These are phyloP conservation scores for Ascochyta pisi DNA, from an alignment of 2,329 filamentous ascomycete genomes.

Conservation along the genomic window DNA sequence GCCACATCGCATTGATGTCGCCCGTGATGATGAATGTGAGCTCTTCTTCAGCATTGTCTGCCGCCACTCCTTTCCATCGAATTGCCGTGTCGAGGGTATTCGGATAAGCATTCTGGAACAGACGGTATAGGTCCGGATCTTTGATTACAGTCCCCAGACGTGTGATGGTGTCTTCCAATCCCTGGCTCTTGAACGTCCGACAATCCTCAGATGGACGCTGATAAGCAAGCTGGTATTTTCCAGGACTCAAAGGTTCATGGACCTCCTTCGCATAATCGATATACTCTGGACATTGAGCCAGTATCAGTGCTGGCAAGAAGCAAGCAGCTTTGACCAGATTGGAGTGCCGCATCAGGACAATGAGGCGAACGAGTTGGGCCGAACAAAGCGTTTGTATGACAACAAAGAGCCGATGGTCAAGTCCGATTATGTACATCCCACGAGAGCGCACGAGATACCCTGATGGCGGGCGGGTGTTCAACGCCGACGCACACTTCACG, in stretches of 20 bases:
- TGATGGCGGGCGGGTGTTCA: conserved; percentile 5
- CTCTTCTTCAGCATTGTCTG: conserved; percentile 67
- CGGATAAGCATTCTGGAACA: conserved; percentile 76
- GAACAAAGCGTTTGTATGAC: not conserved
- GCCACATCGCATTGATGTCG: conserved; percentile 65
- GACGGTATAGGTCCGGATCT: conserved; percentile 68
- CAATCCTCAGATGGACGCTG: conserved; percentile 54
- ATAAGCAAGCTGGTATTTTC: conserved; percentile 55
- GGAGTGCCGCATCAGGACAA: conserved; percentile 31
- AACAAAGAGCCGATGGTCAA: not conserved
- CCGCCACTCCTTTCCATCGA: conserved; percentile 68
- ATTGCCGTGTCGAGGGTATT: conserved; percentile 79
- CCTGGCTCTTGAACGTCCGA: conserved; percentile 55
- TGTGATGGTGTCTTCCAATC: conserved; percentile 50
- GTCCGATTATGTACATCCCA: conserved; percentile 3
- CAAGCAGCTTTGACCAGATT: conserved; percentile 23
- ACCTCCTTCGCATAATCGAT: conserved; percentile 49
- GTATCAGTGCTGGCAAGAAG: conserved; percentile 31
- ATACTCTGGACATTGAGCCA: conserved; percentile 54
- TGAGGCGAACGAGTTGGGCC: not conserved
- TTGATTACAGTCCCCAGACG: conserved; percentile 50
- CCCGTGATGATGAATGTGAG: conserved; percentile 66
- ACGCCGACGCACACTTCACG: conserved; percentile 27
- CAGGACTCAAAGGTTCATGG: conserved; percentile 54
- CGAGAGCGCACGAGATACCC: conserved; percentile 2